phyloP scores from a whole-genome alignment of 2,329 filamentous ascomycete genomes.

The Pseudogymnoascus destructans region DNA sequence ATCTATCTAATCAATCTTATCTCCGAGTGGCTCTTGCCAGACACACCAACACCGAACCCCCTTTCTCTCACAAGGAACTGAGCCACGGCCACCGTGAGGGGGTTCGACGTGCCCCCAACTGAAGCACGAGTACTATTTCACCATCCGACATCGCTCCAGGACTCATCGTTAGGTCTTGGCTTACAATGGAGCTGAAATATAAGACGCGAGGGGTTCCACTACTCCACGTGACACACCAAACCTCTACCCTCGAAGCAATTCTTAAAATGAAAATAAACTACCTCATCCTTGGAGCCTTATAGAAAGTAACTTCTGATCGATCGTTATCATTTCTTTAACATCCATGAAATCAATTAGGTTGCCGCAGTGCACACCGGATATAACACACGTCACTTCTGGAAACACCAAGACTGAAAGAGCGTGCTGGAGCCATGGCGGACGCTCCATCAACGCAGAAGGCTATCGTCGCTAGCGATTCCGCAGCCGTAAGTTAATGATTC shows the following conservation, averaged over 20 bases:
- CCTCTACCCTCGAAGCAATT: neutral
- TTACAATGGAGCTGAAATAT: neutral
- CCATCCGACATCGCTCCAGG: neutral
- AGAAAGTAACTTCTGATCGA: neutral
- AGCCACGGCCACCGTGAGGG: neutral
- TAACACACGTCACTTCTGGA: neutral
- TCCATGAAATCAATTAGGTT: neutral
- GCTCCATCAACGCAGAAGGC: neutral
- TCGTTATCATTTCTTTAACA: neutral
- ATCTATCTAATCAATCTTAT: slow-evolving; percentile 8
- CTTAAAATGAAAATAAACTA: neutral
- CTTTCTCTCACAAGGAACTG: neutral
- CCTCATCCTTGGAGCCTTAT: neutral
- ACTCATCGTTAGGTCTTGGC: neutral
- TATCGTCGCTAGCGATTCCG: neutral
- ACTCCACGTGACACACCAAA: neutral
- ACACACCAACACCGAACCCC: neutral
- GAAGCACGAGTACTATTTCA: neutral
- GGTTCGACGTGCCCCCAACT: neutral
- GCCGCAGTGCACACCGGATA: neutral
- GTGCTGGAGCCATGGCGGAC: neutral
- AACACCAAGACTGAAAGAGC: neutral
- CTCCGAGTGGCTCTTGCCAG: neutral
- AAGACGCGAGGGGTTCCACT: neutral
- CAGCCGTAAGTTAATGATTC: neutral